Conservation (phyloP, 2,329 filamentous ascomycete species). For the Hymenoscyphus fraxineus region DNA sequence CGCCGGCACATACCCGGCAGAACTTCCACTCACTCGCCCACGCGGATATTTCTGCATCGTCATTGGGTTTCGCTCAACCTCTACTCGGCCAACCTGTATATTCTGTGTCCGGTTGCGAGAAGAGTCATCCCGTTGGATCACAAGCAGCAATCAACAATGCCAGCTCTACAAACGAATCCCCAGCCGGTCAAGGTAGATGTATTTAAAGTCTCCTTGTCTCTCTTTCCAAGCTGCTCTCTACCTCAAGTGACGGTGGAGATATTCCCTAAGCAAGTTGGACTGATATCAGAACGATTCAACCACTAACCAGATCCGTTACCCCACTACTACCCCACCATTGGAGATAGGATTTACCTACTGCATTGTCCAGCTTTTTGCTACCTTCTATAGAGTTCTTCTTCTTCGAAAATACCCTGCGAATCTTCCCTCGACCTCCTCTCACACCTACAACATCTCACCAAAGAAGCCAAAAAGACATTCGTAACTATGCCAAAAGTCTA, state of each 20-base stretch:
- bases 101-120: not conserved
- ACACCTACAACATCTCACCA: too few relatives aligned
- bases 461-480: not conserved
- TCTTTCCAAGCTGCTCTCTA: not conserved
- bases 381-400: too few relatives aligned
- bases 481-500: slow-evolving; percentile 34
- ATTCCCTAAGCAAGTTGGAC: not conserved
- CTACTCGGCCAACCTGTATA: not conserved
- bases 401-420: not conserved
- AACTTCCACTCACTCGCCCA: not conserved
- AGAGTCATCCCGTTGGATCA: not conserved
- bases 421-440: not conserved
- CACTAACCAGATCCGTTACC: slow-evolving; percentile 1
- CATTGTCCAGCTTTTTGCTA: too few relatives aligned
- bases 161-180: not conserved
- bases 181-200: not conserved
- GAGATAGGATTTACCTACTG: not conserved
- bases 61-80: not conserved
- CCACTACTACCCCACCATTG: slow-evolving; percentile 16
- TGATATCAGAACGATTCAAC: not conserved
- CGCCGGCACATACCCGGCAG: not conserved
- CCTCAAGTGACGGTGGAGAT: not conserved
- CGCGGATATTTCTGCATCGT: not conserved
- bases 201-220: not conserved
- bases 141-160: not conserved